Conservation (phyloP, 2,329 filamentous ascomycete genomes). For the Coniosporium tulheliwenetii region DNA sequence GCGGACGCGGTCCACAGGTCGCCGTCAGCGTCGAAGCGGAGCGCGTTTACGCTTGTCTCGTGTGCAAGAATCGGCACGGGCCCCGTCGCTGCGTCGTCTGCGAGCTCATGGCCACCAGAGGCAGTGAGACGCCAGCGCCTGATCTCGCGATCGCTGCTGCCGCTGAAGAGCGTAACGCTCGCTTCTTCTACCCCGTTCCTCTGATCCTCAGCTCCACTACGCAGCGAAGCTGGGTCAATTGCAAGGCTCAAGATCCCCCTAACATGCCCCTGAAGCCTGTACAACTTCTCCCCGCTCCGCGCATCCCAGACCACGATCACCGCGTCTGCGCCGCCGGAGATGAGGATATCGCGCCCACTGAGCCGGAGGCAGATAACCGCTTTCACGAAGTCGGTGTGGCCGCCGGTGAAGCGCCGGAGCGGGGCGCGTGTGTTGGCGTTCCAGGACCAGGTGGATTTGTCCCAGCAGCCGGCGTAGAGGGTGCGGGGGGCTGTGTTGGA, state of each 20-base stretch:
- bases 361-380: slow-evolving; percentile 50
- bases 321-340: slow-evolving; percentile 31
- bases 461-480: slow-evolving; percentile 84
- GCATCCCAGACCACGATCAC: slow-evolving; percentile 62
- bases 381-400: slow-evolving; percentile 83
- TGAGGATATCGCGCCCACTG: slow-evolving; percentile 37
- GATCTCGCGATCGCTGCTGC: slow-evolving; percentile 49
- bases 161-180: slow-evolving; percentile 51
- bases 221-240: slow-evolving; percentile 50
- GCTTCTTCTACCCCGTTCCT: slow-evolving; percentile 20
- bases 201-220: slow-evolving; percentile 2
- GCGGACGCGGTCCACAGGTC: slow-evolving; percentile 90
- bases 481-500: slow-evolving; percentile 19
- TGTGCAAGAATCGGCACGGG: slow-evolving; percentile 54
- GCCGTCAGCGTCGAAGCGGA: slow-evolving; percentile 55
- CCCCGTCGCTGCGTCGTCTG: slow-evolving; percentile 20
- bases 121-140: slow-evolving; percentile 55
- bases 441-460: slow-evolving; percentile 85
- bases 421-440: slow-evolving; percentile 41
- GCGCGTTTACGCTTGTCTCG: slow-evolving; percentile 76
- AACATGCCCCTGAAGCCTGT: slow-evolving; percentile 62
- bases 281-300: slow-evolving; percentile 48
- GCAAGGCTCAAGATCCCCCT: slow-evolving; percentile 68
- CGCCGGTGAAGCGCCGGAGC: slow-evolving; percentile 48
- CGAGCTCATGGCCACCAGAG: slow-evolving; percentile 33